Evolutionary conservation across 208 protist species (phyloP).

Genomic region (Spongospora subterranea): DNA sequence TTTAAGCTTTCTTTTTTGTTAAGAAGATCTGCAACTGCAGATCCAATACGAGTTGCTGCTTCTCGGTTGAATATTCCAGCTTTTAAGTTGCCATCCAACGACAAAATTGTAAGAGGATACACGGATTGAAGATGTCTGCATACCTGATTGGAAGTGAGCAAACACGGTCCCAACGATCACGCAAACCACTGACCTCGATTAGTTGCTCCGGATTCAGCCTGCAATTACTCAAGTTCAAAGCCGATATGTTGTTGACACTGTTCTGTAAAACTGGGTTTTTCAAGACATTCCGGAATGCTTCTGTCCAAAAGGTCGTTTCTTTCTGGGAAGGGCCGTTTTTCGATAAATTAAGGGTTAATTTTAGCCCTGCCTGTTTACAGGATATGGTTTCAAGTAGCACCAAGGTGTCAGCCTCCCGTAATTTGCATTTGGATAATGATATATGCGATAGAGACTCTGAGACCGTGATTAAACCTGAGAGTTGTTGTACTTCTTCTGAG

Average conservation of each 20-base stretch:
- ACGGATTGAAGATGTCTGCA: background rate
- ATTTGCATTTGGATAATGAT: background rate
- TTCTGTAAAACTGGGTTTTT: background rate
- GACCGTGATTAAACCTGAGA: background rate
- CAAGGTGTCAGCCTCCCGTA: background rate
- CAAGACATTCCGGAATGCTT: background rate
- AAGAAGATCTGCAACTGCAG: background rate
- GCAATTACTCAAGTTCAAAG: constrained; percentile 14
- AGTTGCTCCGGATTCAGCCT: background rate
- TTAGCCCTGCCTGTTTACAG: background rate
- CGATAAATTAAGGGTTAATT: background rate
- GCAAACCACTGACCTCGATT: background rate
- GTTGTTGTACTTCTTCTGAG: background rate
- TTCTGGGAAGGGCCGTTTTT: background rate
- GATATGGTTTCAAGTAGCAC: background rate
- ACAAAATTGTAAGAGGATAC: background rate
- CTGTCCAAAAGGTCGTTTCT: background rate
- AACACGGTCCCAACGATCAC: background rate
- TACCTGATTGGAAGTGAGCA: background rate
- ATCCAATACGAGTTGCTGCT: background rate
- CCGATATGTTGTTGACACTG: background rate
- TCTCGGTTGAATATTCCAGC: background rate
- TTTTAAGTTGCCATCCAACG: background rate
- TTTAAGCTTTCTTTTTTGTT: constrained; percentile 9
- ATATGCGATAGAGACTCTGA: background rate